phyloP scores from a whole-genome alignment of 768 basidiomycete genomes.

The Suillus lakei region DNA sequence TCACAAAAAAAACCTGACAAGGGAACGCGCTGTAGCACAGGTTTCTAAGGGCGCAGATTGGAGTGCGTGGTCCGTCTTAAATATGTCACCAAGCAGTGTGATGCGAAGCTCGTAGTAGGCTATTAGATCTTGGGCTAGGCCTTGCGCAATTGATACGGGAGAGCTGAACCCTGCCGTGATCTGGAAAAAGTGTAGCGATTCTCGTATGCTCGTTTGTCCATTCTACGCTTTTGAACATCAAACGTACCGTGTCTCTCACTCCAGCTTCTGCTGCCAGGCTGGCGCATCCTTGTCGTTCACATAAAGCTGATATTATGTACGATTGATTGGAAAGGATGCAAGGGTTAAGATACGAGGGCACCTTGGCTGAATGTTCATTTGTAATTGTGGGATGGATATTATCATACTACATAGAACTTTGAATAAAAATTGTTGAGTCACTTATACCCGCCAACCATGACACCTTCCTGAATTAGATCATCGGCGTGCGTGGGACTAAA shows the following conservation, averaged over 20 bases:
- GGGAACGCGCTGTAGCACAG: constrained; percentile 34
- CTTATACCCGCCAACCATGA: neutral
- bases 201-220: constrained; percentile 29
- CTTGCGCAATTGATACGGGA: neutral
- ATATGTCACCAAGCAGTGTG: neutral
- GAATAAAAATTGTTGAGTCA: too few species aligned
- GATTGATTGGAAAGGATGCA: constrained; percentile 34
- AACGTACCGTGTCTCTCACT: constrained; percentile 23
- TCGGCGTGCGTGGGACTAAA: neutral
- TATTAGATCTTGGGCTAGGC: neutral
- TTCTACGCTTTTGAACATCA: constrained; percentile 19
- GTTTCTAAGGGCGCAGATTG: constrained; percentile 37
- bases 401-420: too few species aligned
- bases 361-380: constrained; percentile 11
- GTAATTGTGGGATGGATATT: neutral
- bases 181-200: too few species aligned
- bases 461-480: constrained; percentile 11
- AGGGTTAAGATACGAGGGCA: constrained; percentile 29
- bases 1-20: constrained; percentile 30
- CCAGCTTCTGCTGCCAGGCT: constrained; percentile 5
- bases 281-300: too few species aligned
- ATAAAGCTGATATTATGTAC: constrained; percentile 28
- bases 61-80: constrained; percentile 11
- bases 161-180: too few species aligned
- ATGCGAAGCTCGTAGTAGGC: neutral